These are phyloP conservation scores for Excoecaria cochinchinensis DNA, from an alignment of 345 rosid genomes.

Conservation along the genomic window DNA sequence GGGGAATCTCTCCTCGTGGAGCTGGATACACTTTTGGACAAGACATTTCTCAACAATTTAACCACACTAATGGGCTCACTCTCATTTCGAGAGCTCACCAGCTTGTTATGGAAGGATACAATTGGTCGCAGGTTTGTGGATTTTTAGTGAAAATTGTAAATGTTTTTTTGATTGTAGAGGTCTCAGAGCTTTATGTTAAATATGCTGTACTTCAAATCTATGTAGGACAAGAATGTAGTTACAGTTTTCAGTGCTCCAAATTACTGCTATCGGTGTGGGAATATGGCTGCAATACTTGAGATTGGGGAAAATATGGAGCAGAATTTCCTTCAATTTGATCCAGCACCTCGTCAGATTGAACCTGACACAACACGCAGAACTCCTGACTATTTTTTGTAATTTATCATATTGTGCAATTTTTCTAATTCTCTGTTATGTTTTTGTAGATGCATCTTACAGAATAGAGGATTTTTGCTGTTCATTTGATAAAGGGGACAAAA, in stretches of 20 bases:
- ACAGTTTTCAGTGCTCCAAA: constrained; percentile 86
- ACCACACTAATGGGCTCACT: constrained; percentile 32
- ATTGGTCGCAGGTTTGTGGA: constrained; percentile 32
- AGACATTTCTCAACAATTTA: constrained; percentile 35
- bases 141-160: not conserved
- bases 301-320: constrained; percentile 95
- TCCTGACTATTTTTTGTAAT: constrained; percentile 96
- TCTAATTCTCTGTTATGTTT: constrained; percentile 31
- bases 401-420: constrained; percentile 19
- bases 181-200: not conserved
- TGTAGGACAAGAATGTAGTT: constrained; percentile 73
- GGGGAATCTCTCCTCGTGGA: constrained; percentile 62
- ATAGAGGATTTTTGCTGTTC: constrained; percentile 27
- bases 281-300: constrained; percentile 93
- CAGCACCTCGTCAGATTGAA: constrained; percentile 89
- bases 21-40: constrained; percentile 65
- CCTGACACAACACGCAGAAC: constrained; percentile 93
- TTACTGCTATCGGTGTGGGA: constrained; percentile 79
- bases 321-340: constrained; percentile 93
- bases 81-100: constrained; percentile 37
- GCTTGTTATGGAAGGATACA: constrained; percentile 38
- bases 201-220: not conserved
- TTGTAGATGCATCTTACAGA: constrained; percentile 43
- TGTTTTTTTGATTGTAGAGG: not conserved
- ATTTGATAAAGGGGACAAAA: constrained; percentile 21